Conservation (phyloP, 2,329 filamentous ascomycete genomes). For the Diaporthe helianthi region DNA sequence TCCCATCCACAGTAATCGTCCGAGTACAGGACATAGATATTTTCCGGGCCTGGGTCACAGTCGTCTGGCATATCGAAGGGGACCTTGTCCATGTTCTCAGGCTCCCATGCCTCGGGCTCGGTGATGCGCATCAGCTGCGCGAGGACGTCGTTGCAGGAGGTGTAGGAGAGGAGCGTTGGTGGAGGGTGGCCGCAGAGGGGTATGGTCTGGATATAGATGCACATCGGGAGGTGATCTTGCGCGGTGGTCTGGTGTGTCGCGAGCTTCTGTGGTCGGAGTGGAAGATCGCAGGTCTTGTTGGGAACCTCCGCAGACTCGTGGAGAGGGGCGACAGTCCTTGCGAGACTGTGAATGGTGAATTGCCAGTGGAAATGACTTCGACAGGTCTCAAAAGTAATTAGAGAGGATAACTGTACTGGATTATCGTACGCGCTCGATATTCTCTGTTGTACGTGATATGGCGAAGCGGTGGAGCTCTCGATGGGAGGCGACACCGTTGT, state of each 20-base stretch:
- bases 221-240: slow-evolving; percentile 34
- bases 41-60: slow-evolving; percentile 36
- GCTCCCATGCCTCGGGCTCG: slow-evolving; percentile 36
- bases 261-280: neutral
- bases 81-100: slow-evolving; percentile 22
- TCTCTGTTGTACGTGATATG: neutral
- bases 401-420: too few relatives aligned
- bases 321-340: neutral
- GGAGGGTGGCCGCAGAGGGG: slow-evolving; percentile 38
- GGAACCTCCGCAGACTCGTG: neutral
- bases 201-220: slow-evolving; percentile 38
- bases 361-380: neutral
- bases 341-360: neutral
- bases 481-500: neutral
- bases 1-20: slow-evolving; percentile 42
- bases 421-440: neutral
- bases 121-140: slow-evolving; percentile 37
- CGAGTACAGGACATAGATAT: slow-evolving; percentile 34
- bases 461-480: neutral
- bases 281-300: neutral
- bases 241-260: too few relatives aligned
- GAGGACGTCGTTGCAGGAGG: slow-evolving; percentile 37
- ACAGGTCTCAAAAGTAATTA: too few relatives aligned
- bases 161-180: slow-evolving; percentile 37
- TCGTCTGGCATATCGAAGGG: slow-evolving; percentile 37